Percentiles rank a stretch among this genome's conserved stretches.
phyloP scores from a whole-genome alignment of 306 rosid genomes.

The Ziziphus jujuba region DNA sequence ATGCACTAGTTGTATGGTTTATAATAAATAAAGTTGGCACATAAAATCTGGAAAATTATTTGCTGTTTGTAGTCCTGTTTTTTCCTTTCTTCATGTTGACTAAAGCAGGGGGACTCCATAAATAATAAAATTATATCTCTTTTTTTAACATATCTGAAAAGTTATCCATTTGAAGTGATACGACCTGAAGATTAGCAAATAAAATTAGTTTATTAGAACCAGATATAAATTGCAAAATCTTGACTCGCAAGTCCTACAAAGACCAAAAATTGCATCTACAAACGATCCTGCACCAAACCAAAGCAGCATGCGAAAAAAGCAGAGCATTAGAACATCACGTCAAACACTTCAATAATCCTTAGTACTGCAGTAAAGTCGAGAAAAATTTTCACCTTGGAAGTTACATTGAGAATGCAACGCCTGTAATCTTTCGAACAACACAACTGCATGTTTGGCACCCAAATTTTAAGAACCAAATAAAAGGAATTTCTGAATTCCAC shows the following conservation, averaged over 20 bases:
- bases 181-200: no score
- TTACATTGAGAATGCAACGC: slow-evolving; percentile 25
- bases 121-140: no score
- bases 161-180: no score
- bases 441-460: slow-evolving; percentile 35
- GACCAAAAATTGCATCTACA: slow-evolving; percentile 8
- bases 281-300: slow-evolving; percentile 11
- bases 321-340: slow-evolving; percentile 21
- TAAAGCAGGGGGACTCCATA: no score
- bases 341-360: slow-evolving; percentile 23
- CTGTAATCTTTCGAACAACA: slow-evolving; percentile 27
- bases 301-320: slow-evolving; percentile 17
- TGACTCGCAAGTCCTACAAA: neutral
- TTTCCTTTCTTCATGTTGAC: no score
- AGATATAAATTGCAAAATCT: no score
- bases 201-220: no score
- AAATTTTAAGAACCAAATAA: slow-evolving; percentile 27
- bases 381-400: slow-evolving; percentile 41
- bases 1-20: no score
- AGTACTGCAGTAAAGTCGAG: slow-evolving; percentile 30
- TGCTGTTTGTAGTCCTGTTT: no score
- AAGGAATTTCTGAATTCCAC: slow-evolving; percentile 34
- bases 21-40: no score
- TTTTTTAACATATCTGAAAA: no score
- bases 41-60: no score